A percentile compares a stretch with the other conserved stretches of the same genome.
These are phyloP conservation scores for Aspergillus pseudoglaucus DNA, from an alignment of 2,329 filamentous ascomycete species.

Conservation along the genomic window DNA sequence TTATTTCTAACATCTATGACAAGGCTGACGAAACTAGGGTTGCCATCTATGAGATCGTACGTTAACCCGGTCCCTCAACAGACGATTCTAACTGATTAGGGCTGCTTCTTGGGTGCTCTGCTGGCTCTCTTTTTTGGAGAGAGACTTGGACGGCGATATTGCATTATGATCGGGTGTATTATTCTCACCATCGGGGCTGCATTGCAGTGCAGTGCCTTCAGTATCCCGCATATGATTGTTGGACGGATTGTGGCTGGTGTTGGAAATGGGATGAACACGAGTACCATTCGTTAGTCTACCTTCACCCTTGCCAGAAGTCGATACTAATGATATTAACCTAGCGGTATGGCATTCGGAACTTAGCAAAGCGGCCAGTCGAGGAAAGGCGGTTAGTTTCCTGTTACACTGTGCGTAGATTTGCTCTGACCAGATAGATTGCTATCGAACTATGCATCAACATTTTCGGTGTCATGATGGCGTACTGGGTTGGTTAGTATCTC, in stretches of 20 bases:
- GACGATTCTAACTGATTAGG: slow-evolving; percentile 19
- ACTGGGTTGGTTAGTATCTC: slow-evolving; percentile 25
- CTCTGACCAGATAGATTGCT: slow-evolving; percentile 16
- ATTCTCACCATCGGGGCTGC: slow-evolving; percentile 25
- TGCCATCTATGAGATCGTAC: slow-evolving; percentile 40
- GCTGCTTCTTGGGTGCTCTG: slow-evolving; percentile 52
- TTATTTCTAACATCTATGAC: neutral
- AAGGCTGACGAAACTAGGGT: slow-evolving; percentile 16
- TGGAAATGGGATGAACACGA: slow-evolving; percentile 43
- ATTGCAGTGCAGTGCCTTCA: slow-evolving; percentile 21
- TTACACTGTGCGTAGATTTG: neutral
- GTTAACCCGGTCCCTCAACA: slow-evolving; percentile 1
- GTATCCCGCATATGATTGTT: slow-evolving; percentile 34
- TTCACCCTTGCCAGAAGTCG: neutral
- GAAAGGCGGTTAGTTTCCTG: slow-evolving; percentile 19
- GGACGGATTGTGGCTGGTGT: slow-evolving; percentile 46
- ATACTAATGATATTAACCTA: slow-evolving; percentile 4
- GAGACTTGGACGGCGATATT: slow-evolving; percentile 42
- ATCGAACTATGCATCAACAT: slow-evolving; percentile 25
- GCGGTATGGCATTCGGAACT: slow-evolving; percentile 26
- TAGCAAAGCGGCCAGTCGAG: slow-evolving; percentile 21
- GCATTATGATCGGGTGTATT: slow-evolving; percentile 39
- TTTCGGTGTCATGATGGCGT: slow-evolving; percentile 26
- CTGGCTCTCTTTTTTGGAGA: slow-evolving; percentile 42
- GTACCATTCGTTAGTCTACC: slow-evolving; percentile 23